Conservation (phyloP, 768 basidiomycete species). For the Cyathus striatus region DNA sequence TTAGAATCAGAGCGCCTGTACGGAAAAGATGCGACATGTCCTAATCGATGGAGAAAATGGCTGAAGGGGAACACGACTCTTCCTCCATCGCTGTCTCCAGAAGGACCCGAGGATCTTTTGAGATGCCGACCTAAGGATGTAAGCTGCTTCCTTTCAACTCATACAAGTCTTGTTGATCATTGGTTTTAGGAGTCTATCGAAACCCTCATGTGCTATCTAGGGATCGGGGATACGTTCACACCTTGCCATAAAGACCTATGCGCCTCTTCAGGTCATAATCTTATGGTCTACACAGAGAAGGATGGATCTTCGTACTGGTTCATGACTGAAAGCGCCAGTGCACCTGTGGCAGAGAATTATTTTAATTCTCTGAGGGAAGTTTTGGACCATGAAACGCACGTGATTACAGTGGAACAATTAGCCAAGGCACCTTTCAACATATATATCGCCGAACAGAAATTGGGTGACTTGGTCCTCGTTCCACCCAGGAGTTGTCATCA, state of each 20-base stretch:
- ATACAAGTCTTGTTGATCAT: neutral
- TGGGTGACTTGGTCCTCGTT: constrained; percentile 78
- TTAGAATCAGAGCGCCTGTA: constrained; percentile 62
- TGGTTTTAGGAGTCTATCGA: constrained; percentile 51
- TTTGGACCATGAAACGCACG: constrained; percentile 71
- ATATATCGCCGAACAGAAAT: constrained; percentile 65
- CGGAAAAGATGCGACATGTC: constrained; percentile 76
- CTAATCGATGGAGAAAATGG: constrained; percentile 60
- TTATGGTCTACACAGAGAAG: constrained; percentile 79
- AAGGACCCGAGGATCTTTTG: constrained; percentile 52
- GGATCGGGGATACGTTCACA: constrained; percentile 78
- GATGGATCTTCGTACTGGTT: constrained; percentile 81
- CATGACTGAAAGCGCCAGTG: constrained; percentile 65
- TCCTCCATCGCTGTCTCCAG: constrained; percentile 48
- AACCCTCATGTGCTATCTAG: constrained; percentile 83
- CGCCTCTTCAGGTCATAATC: constrained; percentile 79
- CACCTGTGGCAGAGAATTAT: constrained; percentile 49
- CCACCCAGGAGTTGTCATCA: constrained; percentile 82
- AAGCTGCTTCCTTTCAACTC: constrained; percentile 10
- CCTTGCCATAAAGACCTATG: constrained; percentile 84
- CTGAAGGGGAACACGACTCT: constrained; percentile 40
- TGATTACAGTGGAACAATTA: constrained; percentile 59
- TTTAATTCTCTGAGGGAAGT: constrained; percentile 53
- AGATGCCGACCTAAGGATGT: constrained; percentile 50
- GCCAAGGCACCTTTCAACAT: constrained; percentile 61